Evolutionary conservation across 345 rosid genomes (phyloP).

Genomic region (Clarkia xantiana): DNA sequence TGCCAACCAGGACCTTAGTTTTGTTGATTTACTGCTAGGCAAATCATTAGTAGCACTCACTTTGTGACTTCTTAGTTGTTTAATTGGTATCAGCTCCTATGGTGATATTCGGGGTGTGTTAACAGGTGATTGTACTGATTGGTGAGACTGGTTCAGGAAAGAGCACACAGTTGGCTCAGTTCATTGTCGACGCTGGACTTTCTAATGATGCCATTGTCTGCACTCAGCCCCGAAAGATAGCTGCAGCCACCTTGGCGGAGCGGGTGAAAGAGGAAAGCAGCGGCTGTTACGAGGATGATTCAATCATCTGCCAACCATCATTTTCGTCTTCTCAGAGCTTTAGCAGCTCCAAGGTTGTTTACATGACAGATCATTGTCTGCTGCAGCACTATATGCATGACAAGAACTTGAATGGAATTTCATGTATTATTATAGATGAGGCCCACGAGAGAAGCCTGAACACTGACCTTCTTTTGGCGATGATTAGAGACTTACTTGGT

Average conservation of each 20-base stretch:
- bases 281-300: constrained; percentile 47
- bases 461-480: constrained; percentile 79
- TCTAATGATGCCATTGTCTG: constrained; percentile 53
- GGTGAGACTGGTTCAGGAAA: constrained; percentile 98
- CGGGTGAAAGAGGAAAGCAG: constrained; percentile 70
- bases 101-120: constrained; percentile 3
- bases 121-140: constrained; percentile 55
- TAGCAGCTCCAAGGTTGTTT: constrained; percentile 39
- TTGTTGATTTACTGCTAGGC: too few species aligned
- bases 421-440: constrained; percentile 73
- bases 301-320: constrained; percentile 35
- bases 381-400: constrained; percentile 63
- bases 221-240: constrained; percentile 85
- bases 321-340: constrained; percentile 45
- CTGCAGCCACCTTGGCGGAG: constrained; percentile 54
- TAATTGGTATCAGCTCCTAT: neutral
- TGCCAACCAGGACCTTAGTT: too few species aligned
- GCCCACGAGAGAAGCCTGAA: constrained; percentile 94
- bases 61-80: neutral
- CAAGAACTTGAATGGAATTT: constrained; percentile 53
- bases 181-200: constrained; percentile 74
- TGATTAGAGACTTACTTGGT: constrained; percentile 44
- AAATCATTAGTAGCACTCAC: neutral
- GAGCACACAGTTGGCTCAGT: constrained; percentile 87
- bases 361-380: constrained; percentile 78